Percentiles rank a stretch among this genome's conserved stretches.
Evolutionary conservation across 352 stramenopile genomes (phyloP).

Genomic region (Globisporangium nagaii): DNA sequence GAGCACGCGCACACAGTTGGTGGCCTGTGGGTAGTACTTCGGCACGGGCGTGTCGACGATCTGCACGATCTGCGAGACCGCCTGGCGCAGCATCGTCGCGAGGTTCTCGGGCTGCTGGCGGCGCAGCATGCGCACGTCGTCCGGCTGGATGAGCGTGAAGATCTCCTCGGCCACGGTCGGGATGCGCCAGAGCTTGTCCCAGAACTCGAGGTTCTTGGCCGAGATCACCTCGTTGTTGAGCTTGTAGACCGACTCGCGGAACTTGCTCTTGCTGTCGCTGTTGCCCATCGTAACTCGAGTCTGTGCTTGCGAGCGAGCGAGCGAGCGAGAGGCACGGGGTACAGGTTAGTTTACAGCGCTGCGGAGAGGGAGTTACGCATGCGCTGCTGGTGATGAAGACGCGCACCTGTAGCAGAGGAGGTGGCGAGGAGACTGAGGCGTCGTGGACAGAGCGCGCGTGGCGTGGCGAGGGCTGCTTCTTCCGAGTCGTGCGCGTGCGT

Average conservation of each 20-base stretch:
- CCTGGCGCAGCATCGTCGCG: slow-evolving; percentile 77
- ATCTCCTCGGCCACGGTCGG: slow-evolving; percentile 85
- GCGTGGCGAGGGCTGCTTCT: too few relatives aligned
- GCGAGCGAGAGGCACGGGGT: too few relatives aligned
- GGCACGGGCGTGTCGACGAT: slow-evolving; percentile 84
- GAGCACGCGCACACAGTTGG: slow-evolving; percentile 82
- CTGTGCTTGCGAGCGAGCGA: too few relatives aligned
- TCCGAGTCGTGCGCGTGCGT: too few relatives aligned
- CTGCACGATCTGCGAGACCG: slow-evolving; percentile 78
- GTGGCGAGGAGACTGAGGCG: too few relatives aligned
- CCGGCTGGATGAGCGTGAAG: slow-evolving; percentile 86
- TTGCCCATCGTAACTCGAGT: slow-evolving; percentile 54
- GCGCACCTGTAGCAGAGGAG: too few relatives aligned
- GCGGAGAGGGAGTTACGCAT: too few relatives aligned
- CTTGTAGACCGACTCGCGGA: slow-evolving; percentile 89
- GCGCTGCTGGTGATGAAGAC: too few relatives aligned
- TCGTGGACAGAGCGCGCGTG: too few relatives aligned
- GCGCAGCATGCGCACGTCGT: slow-evolving; percentile 85
- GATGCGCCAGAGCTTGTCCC: slow-evolving; percentile 88
- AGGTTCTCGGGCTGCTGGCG: slow-evolving; percentile 80
- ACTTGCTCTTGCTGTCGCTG: slow-evolving; percentile 90
- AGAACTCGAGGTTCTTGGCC: slow-evolving; percentile 86
- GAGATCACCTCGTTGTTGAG: slow-evolving; percentile 86
- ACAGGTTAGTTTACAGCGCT: too few relatives aligned
- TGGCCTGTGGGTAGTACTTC: slow-evolving; percentile 85